Evolutionary conservation across 768 basidiomycete species (phyloP).

Genomic region (Nidularia pulvinata): DNA sequence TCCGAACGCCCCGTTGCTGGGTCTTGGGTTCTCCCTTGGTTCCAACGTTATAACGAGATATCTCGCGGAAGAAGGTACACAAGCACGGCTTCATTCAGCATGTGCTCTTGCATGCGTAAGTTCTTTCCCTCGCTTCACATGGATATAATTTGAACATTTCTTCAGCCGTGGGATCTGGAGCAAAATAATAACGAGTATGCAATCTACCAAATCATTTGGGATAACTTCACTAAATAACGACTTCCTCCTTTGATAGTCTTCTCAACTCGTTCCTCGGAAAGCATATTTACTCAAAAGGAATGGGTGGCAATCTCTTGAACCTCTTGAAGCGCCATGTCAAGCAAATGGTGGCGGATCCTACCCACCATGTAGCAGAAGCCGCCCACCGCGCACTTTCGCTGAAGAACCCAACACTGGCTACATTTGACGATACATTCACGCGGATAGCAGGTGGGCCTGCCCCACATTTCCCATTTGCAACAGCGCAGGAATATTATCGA

Average conservation of each 20-base stretch:
- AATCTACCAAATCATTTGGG: slow-evolving; percentile 10
- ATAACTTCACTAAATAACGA: slow-evolving; percentile 6
- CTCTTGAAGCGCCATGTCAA: slow-evolving; percentile 52
- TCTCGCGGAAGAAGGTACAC: slow-evolving; percentile 77
- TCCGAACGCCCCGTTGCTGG: slow-evolving; percentile 82
- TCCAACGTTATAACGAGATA: slow-evolving; percentile 91
- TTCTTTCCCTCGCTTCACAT: slow-evolving; percentile 16
- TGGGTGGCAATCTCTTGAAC: slow-evolving; percentile 73
- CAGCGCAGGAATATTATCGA: slow-evolving; percentile 45
- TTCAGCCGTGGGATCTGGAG: slow-evolving; percentile 53
- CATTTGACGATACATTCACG: slow-evolving; percentile 66
- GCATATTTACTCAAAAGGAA: slow-evolving; percentile 72
- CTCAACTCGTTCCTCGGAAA: slow-evolving; percentile 53
- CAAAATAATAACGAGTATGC: slow-evolving; percentile 46
- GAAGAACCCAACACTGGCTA: slow-evolving; percentile 51
- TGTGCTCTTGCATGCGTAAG: slow-evolving; percentile 78
- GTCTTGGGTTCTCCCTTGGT: slow-evolving; percentile 92
- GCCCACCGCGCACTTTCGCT: slow-evolving; percentile 41
- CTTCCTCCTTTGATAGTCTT: slow-evolving; percentile 28
- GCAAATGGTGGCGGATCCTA: slow-evolving; percentile 46
- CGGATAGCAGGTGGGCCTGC: slow-evolving; percentile 69
- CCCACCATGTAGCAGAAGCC: slow-evolving; percentile 49
- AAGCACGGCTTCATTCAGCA: slow-evolving; percentile 61
- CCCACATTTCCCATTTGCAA: slow-evolving; percentile 48
- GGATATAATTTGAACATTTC: slow-evolving; percentile 7